These are phyloP conservation scores for Lotus japonicus DNA, from an alignment of 306 rosid species.

Conservation along the genomic window DNA sequence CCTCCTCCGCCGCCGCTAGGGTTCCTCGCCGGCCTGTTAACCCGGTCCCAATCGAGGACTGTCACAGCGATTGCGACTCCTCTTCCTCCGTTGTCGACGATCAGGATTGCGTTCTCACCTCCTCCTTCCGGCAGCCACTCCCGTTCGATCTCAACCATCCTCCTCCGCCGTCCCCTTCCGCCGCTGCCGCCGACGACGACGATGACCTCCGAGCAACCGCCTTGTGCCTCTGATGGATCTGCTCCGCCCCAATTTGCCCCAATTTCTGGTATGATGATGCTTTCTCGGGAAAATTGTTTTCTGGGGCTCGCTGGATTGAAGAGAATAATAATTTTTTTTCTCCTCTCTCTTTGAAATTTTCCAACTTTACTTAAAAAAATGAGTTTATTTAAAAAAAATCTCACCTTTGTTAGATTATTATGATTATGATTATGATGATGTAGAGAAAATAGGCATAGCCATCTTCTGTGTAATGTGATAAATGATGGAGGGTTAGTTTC, in stretches of 20 bases:
- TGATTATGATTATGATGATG: conserved; percentile 31
- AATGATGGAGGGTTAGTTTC: conserved; percentile 14
- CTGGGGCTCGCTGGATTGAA: conserved; percentile 4
- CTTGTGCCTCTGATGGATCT: conserved; percentile 42
- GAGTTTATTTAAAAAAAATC: not conserved
- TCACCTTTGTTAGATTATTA: conserved; percentile 30
- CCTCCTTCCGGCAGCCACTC: conserved; percentile 41
- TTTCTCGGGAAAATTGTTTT: conserved; percentile 35
- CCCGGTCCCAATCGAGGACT: conserved; percentile 44
- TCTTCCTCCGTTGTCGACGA: conserved; percentile 80
- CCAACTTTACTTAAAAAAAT: not conserved
- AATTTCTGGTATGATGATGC: not conserved
- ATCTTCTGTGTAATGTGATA: conserved; percentile 15
- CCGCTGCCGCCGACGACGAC: conserved; percentile 29
- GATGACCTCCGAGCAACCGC: conserved; percentile 53
- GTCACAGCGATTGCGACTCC: conserved; percentile 87
- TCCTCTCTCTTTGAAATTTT: not conserved
- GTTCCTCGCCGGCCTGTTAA: conserved; percentile 26
- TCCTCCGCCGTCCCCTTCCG: conserved; percentile 26
- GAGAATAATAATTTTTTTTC: conserved; percentile 8
- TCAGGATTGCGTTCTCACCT: conserved; percentile 52
- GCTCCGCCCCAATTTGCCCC: too few relatives aligned
- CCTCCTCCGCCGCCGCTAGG: conserved; percentile 19
- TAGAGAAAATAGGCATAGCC: conserved; percentile 35
- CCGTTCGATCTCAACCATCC: conserved; percentile 87